These are phyloP conservation scores for Mycena capillaripes DNA, from an alignment of 768 basidiomycete species.

Conservation along the genomic window DNA sequence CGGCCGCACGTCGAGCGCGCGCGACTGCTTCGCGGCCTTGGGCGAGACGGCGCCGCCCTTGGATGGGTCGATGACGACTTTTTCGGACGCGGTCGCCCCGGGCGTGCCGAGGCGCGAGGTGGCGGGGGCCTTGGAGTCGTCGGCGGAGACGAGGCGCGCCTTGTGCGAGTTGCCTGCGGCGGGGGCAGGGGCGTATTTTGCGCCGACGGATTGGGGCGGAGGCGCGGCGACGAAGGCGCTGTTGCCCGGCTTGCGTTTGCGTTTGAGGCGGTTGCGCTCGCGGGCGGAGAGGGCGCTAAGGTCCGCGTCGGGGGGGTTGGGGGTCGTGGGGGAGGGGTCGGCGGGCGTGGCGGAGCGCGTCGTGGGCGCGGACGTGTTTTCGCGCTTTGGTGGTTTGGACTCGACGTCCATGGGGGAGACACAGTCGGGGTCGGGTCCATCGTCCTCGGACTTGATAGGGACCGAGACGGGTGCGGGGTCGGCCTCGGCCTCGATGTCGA, in stretches of 20 bases:
- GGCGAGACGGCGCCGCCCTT: constrained; percentile 90
- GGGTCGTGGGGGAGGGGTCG: constrained; percentile 65
- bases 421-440: constrained; percentile 14
- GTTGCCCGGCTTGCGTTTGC: constrained; percentile 92
- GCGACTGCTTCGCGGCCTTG: constrained; percentile 81
- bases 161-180: constrained; percentile 69
- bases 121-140: constrained; percentile 61
- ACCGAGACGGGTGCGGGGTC: constrained; percentile 56
- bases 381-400: constrained; percentile 45
- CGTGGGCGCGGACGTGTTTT: constrained; percentile 56
- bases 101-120: constrained; percentile 74
- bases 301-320: constrained; percentile 62
- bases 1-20: constrained; percentile 79
- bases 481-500: constrained; percentile 84
- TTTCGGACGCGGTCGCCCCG: constrained; percentile 59
- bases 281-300: constrained; percentile 82
- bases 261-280: constrained; percentile 93
- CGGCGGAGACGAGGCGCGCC: constrained; percentile 81
- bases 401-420: constrained; percentile 62
- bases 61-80: constrained; percentile 82
- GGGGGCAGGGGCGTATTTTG: constrained; percentile 74
- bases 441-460: constrained; percentile 55
- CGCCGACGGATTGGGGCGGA: constrained; percentile 68
- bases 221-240: constrained; percentile 85
- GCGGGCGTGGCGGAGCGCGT: constrained; percentile 64